These are phyloP conservation scores for Fonsecaea pedrosoi DNA, from an alignment of 2,329 filamentous ascomycete genomes.

Conservation along the genomic window DNA sequence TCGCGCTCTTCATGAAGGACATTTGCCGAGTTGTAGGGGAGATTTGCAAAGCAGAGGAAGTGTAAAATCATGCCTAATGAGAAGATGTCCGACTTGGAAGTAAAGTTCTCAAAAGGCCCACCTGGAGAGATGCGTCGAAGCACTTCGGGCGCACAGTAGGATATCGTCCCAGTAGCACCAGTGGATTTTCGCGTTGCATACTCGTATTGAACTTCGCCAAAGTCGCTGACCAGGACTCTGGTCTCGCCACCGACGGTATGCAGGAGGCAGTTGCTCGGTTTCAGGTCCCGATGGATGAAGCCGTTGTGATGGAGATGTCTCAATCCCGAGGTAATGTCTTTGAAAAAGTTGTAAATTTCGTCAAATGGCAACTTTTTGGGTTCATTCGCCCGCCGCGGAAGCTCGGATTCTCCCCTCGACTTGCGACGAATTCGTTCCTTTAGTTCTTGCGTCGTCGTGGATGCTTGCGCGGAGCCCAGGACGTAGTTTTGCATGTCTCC, in stretches of 20 bases:
- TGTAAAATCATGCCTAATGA: slow-evolving; percentile 98
- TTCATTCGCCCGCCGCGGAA: slow-evolving; percentile 45
- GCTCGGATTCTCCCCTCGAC: slow-evolving; percentile 77
- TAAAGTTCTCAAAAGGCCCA: slow-evolving; percentile 88
- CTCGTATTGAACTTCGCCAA: slow-evolving; percentile 91
- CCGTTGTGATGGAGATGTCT: slow-evolving; percentile 88
- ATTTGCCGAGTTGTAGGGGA: slow-evolving; percentile 87
- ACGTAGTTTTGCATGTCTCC: slow-evolving; percentile 91
- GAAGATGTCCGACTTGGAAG: slow-evolving; percentile 97
- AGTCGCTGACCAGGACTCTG: slow-evolving; percentile 91
- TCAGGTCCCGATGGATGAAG: slow-evolving; percentile 95
- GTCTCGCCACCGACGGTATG: slow-evolving; percentile 75
- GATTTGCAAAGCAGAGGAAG: slow-evolving; percentile 91
- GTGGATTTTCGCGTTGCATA: slow-evolving; percentile 84
- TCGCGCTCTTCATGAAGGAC: slow-evolving; percentile 88
- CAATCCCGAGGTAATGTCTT: slow-evolving; percentile 89
- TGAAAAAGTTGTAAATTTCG: slow-evolving; percentile 96
- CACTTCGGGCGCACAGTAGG: slow-evolving; percentile 96
- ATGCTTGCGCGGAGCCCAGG: slow-evolving; percentile 69
- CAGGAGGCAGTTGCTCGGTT: slow-evolving; percentile 92
- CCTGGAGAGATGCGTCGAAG: slow-evolving; percentile 67
- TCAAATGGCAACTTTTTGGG: slow-evolving; percentile 74
- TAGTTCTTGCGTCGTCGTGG: slow-evolving; percentile 77
- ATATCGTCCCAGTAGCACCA: slow-evolving; percentile 93
- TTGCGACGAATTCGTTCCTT: slow-evolving; percentile 85